Conservation (phyloP, 345 rosid species). For the Lepidium aucheri region DNA sequence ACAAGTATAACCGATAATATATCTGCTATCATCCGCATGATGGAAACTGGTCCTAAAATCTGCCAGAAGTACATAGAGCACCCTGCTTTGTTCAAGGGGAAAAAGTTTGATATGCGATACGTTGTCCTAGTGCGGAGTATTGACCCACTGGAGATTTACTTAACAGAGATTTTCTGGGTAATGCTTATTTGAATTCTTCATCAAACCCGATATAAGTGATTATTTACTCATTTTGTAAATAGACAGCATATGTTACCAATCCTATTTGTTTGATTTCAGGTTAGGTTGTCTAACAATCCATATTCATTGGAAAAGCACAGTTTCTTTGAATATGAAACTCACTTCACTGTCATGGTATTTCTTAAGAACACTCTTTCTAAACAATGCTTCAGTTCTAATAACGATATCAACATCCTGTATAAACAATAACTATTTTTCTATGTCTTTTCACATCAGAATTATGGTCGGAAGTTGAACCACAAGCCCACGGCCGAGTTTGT, state of each 20-base stretch:
- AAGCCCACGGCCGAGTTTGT: slow-evolving; percentile 76
- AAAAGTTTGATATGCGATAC: slow-evolving; percentile 85
- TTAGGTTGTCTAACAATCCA: slow-evolving; percentile 74
- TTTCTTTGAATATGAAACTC: slow-evolving; percentile 86
- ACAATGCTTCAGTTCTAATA: not conserved
- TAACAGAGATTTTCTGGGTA: slow-evolving; percentile 90
- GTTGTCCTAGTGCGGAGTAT: slow-evolving; percentile 65
- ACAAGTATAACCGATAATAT: slow-evolving; percentile 72
- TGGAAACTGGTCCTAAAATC: slow-evolving; percentile 99
- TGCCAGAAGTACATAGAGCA: slow-evolving; percentile 96
- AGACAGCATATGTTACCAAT: not conserved
- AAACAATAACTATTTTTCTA: not conserved
- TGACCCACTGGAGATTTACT: slow-evolving; percentile 68
- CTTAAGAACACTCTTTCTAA: slow-evolving; percentile 1
- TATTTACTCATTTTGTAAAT: not conserved
- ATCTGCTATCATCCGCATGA: slow-evolving; percentile 78
- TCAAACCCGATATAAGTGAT: not conserved
- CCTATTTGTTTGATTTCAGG: slow-evolving; percentile 42
- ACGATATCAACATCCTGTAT: not conserved
- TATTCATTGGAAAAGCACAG: slow-evolving; percentile 75
- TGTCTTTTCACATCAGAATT: slow-evolving; percentile 46
- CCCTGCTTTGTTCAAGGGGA: slow-evolving; percentile 74
- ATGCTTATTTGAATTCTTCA: slow-evolving; percentile 3
- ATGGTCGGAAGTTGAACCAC: slow-evolving; percentile 71
- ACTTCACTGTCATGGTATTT: slow-evolving; percentile 95